Base-by-base conservation (phyloP, 805 yeast genomes). In the Yamadazyma nakazawae region DNA sequence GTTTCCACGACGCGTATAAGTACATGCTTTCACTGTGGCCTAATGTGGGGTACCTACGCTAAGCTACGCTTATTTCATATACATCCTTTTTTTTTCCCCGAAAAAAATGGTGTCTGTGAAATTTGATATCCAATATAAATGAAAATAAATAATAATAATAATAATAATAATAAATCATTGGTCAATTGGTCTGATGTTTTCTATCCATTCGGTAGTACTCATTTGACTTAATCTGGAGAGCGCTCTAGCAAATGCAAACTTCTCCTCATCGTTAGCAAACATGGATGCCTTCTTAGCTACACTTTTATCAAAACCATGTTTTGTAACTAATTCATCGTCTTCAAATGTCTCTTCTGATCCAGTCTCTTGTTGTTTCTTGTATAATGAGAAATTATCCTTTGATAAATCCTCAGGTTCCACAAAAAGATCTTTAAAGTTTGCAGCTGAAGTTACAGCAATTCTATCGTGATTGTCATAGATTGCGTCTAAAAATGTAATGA, bases 161-260 rank as follows among this genome's bases (percentile, higher is more conserved):
- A 28, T 9, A 5, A 9, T 28, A 12, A 28, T 28, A 5, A 16
- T 19, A 7, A 10, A 21, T 13, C 24, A 34, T 6, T 40, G 30
- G 2, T 40, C 42, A 3, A 45, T 31, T 6, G 51, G 55, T 41
- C 55, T 37, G 25, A 53, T 62, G 7, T 55, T 54, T n/a, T 84
- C 89, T 6, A 88, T 83, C 99, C 99, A 92, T 43, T 86, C 96
- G 21, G 83, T 84, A 5, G 96, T 85, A 54, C 96, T 84, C 97
- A 92, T 92, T 56, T 92, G 98, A 37, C 91, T 79, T 54, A 94
- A 74, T 62, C 99, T 81, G 56, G 94, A 84, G 48, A 92, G 72
- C 0, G 98, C 97, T 61, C 99, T 79, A 0, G 97, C 96, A 73
- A 92, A 92, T 17, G 99, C 99, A 70, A 92, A 94, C 63, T 85